Evolutionary conservation across 192 early-diverging fungal genomes (phyloP).

Genomic region (Coemansia sp.): DNA sequence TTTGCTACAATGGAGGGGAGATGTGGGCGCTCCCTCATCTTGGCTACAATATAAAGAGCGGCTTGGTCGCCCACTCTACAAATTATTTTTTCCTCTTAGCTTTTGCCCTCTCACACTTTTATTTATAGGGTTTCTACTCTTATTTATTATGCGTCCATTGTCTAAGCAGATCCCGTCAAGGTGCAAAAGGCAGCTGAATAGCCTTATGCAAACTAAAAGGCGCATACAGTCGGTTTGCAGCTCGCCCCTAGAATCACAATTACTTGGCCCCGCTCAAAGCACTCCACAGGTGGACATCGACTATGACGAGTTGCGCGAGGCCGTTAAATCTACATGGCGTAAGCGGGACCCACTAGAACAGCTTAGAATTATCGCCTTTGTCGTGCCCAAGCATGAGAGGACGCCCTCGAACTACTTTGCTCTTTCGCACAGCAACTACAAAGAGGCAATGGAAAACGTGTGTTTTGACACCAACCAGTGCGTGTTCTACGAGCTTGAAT

Average conservation of each 20-base stretch:
- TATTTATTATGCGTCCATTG: background rate
- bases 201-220: background rate
- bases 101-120: background rate
- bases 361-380: conserved; percentile 24
- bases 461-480: conserved; percentile 5
- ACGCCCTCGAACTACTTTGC: conserved; percentile 11
- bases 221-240: background rate
- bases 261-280: background rate
- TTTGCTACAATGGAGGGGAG: background rate
- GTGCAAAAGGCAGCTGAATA: background rate
- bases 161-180: background rate
- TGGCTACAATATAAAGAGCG: background rate
- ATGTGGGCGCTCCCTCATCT: background rate
- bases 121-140: background rate
- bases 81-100: background rate
- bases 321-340: conserved; percentile 31
- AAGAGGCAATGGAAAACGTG: conserved; percentile 1
- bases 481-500: conserved; percentile 36
- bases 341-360: conserved; percentile 17
- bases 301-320: conserved; percentile 35
- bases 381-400: conserved; percentile 16
- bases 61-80: background rate
- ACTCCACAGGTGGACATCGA: conserved; percentile 3
- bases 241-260: background rate
- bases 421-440: conserved; percentile 22